These are phyloP conservation scores for Pseudonitzschia delicatissima DNA, from an alignment of 108 stramenopile species.

Conservation along the genomic window DNA sequence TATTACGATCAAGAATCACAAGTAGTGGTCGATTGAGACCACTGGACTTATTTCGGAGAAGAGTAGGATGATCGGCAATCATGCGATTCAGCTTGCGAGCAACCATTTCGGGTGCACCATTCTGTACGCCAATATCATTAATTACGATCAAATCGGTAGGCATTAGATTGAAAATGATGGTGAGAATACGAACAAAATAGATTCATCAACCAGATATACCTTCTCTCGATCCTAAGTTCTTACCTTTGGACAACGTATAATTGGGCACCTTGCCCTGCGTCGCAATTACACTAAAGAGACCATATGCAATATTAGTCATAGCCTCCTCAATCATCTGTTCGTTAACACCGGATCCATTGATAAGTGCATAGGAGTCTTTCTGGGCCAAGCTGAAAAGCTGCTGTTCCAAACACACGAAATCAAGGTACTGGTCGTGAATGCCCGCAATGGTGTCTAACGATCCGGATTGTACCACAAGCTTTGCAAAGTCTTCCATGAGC, in stretches of 20 bases:
- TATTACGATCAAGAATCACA: constrained; percentile 94
- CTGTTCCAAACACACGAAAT: constrained; percentile 91
- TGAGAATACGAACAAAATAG: constrained; percentile 6
- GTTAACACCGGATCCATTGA: constrained; percentile 84
- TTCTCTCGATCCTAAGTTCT: not conserved
- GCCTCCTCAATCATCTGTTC: constrained; percentile 78
- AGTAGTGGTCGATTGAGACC: constrained; percentile 79
- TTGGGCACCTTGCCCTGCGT: constrained; percentile 84
- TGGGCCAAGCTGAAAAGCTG: constrained; percentile 84
- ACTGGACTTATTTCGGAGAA: constrained; percentile 44
- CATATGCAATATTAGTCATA: constrained; percentile 85
- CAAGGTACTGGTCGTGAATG: constrained; percentile 92
- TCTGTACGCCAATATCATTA: constrained; percentile 38
- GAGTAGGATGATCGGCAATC: constrained; percentile 81
- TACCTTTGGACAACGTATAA: constrained; percentile 90
- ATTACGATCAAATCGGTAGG: not conserved
- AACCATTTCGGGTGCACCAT: constrained; percentile 96
- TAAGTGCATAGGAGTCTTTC: constrained; percentile 73
- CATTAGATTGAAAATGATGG: not conserved
- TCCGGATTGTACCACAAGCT: constrained; percentile 80
- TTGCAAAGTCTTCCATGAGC: constrained; percentile 94
- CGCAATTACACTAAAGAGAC: constrained; percentile 89
- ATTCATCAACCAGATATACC: not conserved
- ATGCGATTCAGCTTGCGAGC: constrained; percentile 86
- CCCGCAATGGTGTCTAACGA: constrained; percentile 71